Evolutionary conservation across 768 basidiomycete genomes (phyloP).

Genomic region (Holtermanniella nyarrowii): DNA sequence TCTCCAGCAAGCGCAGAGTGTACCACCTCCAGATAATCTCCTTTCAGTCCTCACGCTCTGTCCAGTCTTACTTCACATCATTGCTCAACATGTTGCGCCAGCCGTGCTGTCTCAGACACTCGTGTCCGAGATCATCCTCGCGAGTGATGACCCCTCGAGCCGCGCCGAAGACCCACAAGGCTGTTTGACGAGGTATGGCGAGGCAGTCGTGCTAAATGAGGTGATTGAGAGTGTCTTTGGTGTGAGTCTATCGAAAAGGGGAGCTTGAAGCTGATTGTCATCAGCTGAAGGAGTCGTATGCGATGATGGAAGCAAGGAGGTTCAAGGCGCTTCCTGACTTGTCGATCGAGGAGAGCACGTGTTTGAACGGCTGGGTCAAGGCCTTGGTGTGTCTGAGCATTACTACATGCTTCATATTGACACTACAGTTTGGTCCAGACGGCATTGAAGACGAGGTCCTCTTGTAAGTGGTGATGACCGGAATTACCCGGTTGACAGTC

Average conservation of each 20-base stretch:
- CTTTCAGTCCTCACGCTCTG: constrained; percentile 16
- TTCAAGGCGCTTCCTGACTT: constrained; percentile 14
- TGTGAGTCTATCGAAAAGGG: constrained; percentile 9
- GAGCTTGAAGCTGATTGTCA: background rate
- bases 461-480: constrained; percentile 12
- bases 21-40: constrained; percentile 23
- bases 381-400: constrained; percentile 27
- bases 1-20: background rate
- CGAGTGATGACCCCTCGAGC: constrained; percentile 10
- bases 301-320: constrained; percentile 16
- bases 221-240: constrained; percentile 14
- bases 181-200: constrained; percentile 29
- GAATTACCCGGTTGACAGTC: background rate
- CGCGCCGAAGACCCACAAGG: constrained; percentile 37
- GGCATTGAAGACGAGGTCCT: constrained; percentile 39
- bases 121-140: constrained; percentile 9
- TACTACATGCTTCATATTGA: background rate
- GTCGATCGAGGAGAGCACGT: constrained; percentile 8
- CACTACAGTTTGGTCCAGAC: constrained; percentile 37
- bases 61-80: constrained; percentile 14
- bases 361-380: constrained; percentile 35
- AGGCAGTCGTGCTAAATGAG: constrained; percentile 25
- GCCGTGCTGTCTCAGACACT: constrained; percentile 3
- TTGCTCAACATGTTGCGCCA: constrained; percentile 3
- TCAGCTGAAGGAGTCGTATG: constrained; percentile 17